These are phyloP conservation scores for Cladobotryum mycophilum DNA, from an alignment of 2,329 filamentous ascomycete species.

Conservation along the genomic window DNA sequence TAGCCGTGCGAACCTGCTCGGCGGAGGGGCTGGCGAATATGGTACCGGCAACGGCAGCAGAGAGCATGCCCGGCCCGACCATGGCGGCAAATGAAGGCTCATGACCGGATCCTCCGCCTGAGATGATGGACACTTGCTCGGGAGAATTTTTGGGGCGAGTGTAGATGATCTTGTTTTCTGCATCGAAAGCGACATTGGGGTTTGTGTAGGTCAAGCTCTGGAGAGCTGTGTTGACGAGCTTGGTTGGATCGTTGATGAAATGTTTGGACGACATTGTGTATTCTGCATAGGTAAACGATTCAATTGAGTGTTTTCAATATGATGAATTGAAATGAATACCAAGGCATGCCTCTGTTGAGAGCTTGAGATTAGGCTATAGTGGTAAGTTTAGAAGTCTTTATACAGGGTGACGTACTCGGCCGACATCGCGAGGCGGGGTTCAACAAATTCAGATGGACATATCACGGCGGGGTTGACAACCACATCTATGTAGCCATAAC, in stretches of 20 bases:
- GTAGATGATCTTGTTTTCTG: slow-evolving; percentile 78
- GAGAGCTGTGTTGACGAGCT: slow-evolving; percentile 72
- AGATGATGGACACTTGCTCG: slow-evolving; percentile 73
- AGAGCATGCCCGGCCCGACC: slow-evolving; percentile 74
- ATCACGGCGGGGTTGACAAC: slow-evolving; percentile 11
- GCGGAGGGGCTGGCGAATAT: slow-evolving; percentile 79
- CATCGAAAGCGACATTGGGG: slow-evolving; percentile 73
- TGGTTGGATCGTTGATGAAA: slow-evolving; percentile 78
- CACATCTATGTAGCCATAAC: background rate
- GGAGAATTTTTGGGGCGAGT: slow-evolving; percentile 49
- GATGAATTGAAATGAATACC: too few relatives aligned
- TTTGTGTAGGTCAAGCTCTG: slow-evolving; percentile 75
- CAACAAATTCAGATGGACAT: background rate
- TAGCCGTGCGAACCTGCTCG: slow-evolving; percentile 73
- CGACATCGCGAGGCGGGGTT: slow-evolving; percentile 6
- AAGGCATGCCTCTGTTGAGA: too few relatives aligned
- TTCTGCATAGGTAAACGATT: slow-evolving; percentile 8
- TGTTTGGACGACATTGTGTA: slow-evolving; percentile 59
- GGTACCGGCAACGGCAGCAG: slow-evolving; percentile 76
- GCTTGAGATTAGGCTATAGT: too few relatives aligned
- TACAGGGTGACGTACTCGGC: too few relatives aligned
- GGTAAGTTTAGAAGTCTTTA: too few relatives aligned
- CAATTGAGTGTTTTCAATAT: background rate
- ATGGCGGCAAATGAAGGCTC: slow-evolving; percentile 84
- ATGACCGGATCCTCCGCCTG: slow-evolving; percentile 84